Percentiles rank a stretch among this genome's conserved stretches.
Evolutionary conservation across 2,329 filamentous ascomycete species (phyloP).

Genomic region (Pseudofabraea citricarpa): DNA sequence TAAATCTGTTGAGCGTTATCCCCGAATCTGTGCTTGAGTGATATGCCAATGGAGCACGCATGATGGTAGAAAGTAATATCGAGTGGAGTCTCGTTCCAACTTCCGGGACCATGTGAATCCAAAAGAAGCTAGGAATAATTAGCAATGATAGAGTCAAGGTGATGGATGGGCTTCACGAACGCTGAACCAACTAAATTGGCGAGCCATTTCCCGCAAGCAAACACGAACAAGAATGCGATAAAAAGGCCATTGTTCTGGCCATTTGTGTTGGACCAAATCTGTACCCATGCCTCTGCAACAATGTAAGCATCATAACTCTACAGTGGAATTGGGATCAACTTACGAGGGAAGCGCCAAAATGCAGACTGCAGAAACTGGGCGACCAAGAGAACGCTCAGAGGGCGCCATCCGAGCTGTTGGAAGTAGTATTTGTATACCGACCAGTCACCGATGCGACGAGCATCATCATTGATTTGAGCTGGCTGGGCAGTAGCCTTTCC

Average conservation of each 20-base stretch:
- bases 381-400: not conserved
- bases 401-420: constrained; percentile 13
- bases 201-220: not conserved
- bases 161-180: not conserved
- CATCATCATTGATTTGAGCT: constrained; percentile 28
- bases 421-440: constrained; percentile 26
- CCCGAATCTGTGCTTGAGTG: constrained; percentile 33
- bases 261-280: not conserved
- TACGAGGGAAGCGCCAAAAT: not conserved
- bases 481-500: constrained; percentile 32
- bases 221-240: not conserved
- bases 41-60: constrained; percentile 44
- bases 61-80: constrained; percentile 39
- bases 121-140: not conserved
- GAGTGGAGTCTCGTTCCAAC: constrained; percentile 43
- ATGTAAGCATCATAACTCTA: not conserved
- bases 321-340: not conserved
- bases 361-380: not conserved
- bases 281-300: not conserved
- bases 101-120: constrained; percentile 42
- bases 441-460: constrained; percentile 38
- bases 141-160: not conserved
- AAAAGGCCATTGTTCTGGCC: not conserved
- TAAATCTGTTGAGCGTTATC: constrained; percentile 33
- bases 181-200: not conserved